phyloP scores from a whole-genome alignment of 1,139 yeast species.

The Yamadazyma pseudoaaseri region DNA sequence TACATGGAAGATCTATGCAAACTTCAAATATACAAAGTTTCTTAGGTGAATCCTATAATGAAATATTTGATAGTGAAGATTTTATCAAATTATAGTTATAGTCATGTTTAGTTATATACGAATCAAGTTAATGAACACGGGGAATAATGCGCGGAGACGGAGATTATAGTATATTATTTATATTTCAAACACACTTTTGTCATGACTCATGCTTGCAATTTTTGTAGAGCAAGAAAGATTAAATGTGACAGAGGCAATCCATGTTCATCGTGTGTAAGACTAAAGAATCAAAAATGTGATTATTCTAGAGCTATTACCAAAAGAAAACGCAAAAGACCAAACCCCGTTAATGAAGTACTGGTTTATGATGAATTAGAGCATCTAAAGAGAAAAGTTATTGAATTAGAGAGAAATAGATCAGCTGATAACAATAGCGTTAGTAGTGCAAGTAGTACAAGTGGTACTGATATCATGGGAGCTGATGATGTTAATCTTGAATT shows the following conservation, averaged over 20 bases:
- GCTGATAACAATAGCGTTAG: background rate
- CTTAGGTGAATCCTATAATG: constrained; percentile 63
- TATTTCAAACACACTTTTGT: too few relatives aligned
- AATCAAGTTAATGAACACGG: background rate
- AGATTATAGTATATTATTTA: too few relatives aligned
- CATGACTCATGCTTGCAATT: constrained; percentile 10
- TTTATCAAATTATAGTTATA: constrained; percentile 10
- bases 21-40: constrained; percentile 76
- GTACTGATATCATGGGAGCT: background rate
- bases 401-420: background rate
- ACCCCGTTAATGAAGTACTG: background rate
- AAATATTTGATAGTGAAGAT: constrained; percentile 37
- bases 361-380: background rate
- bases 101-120: background rate
- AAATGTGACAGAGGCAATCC: constrained; percentile 14
- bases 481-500: background rate
- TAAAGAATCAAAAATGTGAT: constrained; percentile 3
- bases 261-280: constrained; percentile 14
- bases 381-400: background rate
- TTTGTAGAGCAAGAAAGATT: constrained; percentile 13
- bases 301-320: background rate
- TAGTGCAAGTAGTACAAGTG: background rate
- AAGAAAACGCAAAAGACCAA: constrained; percentile 2
- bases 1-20: constrained; percentile 76
- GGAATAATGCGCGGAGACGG: too few relatives aligned